These are phyloP conservation scores for Diplodia seriata DNA, from an alignment of 2,329 filamentous ascomycete species.

Conservation along the genomic window DNA sequence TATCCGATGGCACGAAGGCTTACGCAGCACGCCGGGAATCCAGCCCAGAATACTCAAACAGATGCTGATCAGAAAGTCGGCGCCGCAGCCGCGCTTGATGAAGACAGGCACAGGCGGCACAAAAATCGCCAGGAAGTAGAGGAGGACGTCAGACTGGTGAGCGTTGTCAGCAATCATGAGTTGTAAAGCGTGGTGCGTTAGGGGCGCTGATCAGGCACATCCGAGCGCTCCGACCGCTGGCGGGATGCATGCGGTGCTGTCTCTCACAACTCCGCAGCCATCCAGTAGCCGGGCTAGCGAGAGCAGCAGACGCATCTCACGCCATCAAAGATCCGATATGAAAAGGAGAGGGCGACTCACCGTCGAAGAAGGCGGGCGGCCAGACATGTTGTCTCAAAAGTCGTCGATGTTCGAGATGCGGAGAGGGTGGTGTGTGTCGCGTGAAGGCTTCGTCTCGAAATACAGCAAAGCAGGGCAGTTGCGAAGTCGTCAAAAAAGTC, in stretches of 20 bases:
- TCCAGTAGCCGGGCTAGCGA: not conserved
- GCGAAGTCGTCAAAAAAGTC: not conserved
- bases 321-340: not conserved
- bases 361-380: conserved; percentile 24
- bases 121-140: conserved; percentile 45
- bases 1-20: not conserved
- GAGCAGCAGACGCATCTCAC: too few species aligned
- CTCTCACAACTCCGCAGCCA: not conserved
- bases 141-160: conserved; percentile 38
- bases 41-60: conserved; percentile 47
- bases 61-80: conserved; percentile 53
- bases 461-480: not conserved
- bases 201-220: not conserved
- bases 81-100: conserved; percentile 48
- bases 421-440: not conserved
- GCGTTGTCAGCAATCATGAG: not conserved
- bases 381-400: too few species aligned
- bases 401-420: not conserved
- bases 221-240: not conserved
- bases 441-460: too few species aligned
- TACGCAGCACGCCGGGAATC: conserved; percentile 41
- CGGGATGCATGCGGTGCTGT: not conserved
- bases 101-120: conserved; percentile 52
- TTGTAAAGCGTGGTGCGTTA: not conserved
- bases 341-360: conserved; percentile 5